Percentiles rank a stretch among this genome's conserved stretches.
These are phyloP conservation scores for Dryas octopetala DNA, from an alignment of 306 rosid species.

Conservation along the genomic window DNA sequence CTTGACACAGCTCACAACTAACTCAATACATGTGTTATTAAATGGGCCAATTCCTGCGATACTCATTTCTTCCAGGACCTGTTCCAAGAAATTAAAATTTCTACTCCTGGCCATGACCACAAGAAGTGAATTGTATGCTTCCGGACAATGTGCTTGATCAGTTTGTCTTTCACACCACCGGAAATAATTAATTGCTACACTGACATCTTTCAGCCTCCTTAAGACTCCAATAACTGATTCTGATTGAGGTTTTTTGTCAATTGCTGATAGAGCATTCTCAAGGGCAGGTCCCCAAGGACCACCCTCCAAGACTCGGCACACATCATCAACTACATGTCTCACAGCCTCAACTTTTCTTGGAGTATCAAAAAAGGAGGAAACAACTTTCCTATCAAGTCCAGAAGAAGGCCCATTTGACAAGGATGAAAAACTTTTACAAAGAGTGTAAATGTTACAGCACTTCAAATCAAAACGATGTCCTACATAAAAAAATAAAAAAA, in stretches of 20 bases:
- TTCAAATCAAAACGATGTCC: conserved; percentile 43
- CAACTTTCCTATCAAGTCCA: conserved; percentile 38
- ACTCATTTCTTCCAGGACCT: conserved; percentile 86
- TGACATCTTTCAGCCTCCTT: conserved; percentile 69
- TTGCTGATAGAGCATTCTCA: conserved; percentile 51
- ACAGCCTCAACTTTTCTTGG: conserved; percentile 36
- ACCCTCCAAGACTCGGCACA: conserved; percentile 61
- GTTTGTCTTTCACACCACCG: conserved; percentile 81
- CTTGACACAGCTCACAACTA: conserved; percentile 57
- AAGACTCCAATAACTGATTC: conserved; percentile 74
- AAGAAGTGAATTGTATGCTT: conserved; percentile 75
- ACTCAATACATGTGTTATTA: conserved; percentile 50
- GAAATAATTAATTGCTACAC: conserved; percentile 60
- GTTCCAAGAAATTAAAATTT: conserved; percentile 60
- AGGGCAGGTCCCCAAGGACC: conserved; percentile 67
- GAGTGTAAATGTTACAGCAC: conserved; percentile 27
- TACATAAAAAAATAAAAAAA: conserved; percentile 31
- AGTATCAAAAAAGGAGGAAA: conserved; percentile 26
- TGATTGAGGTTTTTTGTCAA: conserved; percentile 58
- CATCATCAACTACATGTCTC: conserved; percentile 52
- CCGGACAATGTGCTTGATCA: conserved; percentile 55
- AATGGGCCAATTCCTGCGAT: conserved; percentile 78
- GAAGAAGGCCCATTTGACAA: conserved; percentile 47
- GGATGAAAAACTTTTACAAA: conserved; percentile 38
- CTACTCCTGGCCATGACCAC: conserved; percentile 74